phyloP scores from a whole-genome alignment of 352 stramenopile species.

The Pseudoperonospora humuli region DNA sequence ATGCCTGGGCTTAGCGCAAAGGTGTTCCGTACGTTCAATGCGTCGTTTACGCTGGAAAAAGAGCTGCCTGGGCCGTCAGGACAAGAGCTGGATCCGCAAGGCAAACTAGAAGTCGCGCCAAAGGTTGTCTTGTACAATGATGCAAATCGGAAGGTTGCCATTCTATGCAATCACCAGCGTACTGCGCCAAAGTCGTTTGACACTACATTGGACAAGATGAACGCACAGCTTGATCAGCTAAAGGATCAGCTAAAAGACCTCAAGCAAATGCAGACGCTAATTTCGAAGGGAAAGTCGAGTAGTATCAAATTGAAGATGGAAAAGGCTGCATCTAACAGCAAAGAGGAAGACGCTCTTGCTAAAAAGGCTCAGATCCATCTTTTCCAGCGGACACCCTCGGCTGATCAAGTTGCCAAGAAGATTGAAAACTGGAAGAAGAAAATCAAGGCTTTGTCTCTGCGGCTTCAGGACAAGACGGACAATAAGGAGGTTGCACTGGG shows the following conservation, averaged over 20 bases:
- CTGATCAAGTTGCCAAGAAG: conserved; percentile 91
- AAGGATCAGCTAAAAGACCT: conserved; percentile 94
- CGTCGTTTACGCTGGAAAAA: conserved; percentile 97
- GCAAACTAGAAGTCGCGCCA: conserved; percentile 58
- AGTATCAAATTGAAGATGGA: conserved; percentile 89
- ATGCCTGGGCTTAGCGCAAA: conserved; percentile 99
- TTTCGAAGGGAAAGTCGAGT: conserved; percentile 86
- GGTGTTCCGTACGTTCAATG: conserved; percentile 99
- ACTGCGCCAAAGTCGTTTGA: conserved; percentile 97
- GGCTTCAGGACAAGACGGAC: conserved; percentile 97
- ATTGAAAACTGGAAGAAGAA: conserved; percentile 94
- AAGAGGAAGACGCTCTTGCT: conserved; percentile 61
- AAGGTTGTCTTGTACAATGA: conserved; percentile 99
- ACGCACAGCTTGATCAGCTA: conserved; percentile 87
- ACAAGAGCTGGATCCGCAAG: conserved; percentile 45
- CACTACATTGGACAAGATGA: conserved; percentile 91
- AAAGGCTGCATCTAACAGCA: conserved; percentile 75
- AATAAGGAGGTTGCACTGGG: conserved; percentile 98
- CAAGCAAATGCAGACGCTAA: conserved; percentile 84
- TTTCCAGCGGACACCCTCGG: conserved; percentile 87
- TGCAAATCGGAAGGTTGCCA: conserved; percentile 99
- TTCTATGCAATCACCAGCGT: conserved; percentile 99
- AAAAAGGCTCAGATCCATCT: conserved; percentile 94
- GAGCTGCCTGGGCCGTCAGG: conserved; percentile 75
- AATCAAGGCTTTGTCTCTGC: conserved; percentile 84